Evolutionary conservation across 192 early-diverging fungal species (phyloP).

Genomic region (Chytriomyces hyalinus): DNA sequence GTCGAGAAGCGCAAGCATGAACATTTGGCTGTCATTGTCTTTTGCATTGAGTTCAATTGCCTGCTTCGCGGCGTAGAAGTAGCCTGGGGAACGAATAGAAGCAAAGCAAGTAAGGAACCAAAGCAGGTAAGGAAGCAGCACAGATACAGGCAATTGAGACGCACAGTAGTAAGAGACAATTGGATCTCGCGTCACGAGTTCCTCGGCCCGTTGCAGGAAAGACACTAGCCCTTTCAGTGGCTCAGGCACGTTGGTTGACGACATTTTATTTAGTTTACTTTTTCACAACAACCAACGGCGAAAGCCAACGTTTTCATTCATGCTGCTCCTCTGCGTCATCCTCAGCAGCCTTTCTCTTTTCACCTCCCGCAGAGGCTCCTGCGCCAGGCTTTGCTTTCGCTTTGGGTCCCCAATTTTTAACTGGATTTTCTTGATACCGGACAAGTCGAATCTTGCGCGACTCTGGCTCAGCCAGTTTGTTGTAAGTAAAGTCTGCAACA

Average conservation of each 20-base stretch:
- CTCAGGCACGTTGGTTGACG: conserved; percentile 31
- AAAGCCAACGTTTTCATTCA: not conserved
- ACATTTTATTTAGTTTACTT: conserved; percentile 5
- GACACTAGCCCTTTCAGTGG: conserved; percentile 65
- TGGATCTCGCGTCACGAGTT: conserved; percentile 81
- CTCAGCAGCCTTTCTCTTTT: not conserved
- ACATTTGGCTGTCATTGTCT: conserved; percentile 62
- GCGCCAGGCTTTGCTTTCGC: conserved; percentile 40
- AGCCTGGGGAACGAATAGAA: conserved; percentile 51
- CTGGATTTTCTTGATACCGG: conserved; percentile 95
- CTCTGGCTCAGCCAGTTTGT: conserved; percentile 67
- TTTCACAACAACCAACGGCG: not conserved
- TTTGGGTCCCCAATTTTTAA: conserved; percentile 96
- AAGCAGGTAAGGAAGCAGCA: not conserved
- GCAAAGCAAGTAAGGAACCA: not conserved
- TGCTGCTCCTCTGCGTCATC: conserved; percentile 17
- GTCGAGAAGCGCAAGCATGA: conserved; percentile 73
- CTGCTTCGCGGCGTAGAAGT: conserved; percentile 82
- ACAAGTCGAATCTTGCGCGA: conserved; percentile 84
- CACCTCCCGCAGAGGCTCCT: not conserved
- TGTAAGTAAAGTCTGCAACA: conserved; percentile 72
- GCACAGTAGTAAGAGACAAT: conserved; percentile 93
- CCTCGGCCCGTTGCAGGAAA: conserved; percentile 82
- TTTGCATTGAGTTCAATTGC: conserved; percentile 67
- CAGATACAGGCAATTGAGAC: conserved; percentile 17